Evolutionary conservation across 768 basidiomycete genomes (phyloP).

Genomic region (Hortiboletus campestris): DNA sequence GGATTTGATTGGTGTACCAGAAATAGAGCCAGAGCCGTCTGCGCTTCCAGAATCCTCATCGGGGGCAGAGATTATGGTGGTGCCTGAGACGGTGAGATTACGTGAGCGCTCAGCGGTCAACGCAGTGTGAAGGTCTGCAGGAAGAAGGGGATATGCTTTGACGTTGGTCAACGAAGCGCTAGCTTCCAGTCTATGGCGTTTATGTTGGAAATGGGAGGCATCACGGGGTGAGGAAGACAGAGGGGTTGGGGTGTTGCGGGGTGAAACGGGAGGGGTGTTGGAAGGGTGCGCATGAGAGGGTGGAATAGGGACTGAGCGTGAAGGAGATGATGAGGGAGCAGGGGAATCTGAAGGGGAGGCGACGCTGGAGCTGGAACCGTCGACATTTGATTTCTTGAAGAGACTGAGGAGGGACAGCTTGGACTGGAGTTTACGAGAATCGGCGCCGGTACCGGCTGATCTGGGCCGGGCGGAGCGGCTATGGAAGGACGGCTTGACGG

Average conservation of each 20-base stretch:
- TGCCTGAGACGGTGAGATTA: constrained; percentile 36
- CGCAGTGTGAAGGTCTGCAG: constrained; percentile 49
- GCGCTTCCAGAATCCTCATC: constrained; percentile 25
- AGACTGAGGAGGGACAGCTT: constrained; percentile 75
- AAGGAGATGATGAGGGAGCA: constrained; percentile 26
- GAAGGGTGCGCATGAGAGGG: constrained; percentile 17
- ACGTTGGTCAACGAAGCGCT: constrained; percentile 23
- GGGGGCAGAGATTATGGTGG: constrained; percentile 20
- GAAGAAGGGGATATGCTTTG: constrained; percentile 36
- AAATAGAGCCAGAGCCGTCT: constrained; percentile 21
- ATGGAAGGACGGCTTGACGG: constrained; percentile 30
- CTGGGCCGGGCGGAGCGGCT: constrained; percentile 54
- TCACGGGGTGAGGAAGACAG: constrained; percentile 34
- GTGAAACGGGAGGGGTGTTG: constrained; percentile 28
- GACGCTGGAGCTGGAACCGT: constrained; percentile 37
- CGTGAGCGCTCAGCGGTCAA: constrained; percentile 36
- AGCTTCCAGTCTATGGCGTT: constrained; percentile 23
- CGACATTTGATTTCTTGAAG: constrained; percentile 59
- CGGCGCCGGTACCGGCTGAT: constrained; percentile 70
- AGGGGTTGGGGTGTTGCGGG: constrained; percentile 20
- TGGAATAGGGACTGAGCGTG: constrained; percentile 26
- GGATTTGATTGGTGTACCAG: constrained; percentile 33
- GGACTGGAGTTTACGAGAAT: constrained; percentile 55
- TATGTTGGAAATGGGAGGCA: constrained; percentile 12
- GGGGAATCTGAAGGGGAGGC: constrained; percentile 30